These are phyloP conservation scores for Alternaria sp. DNA, from an alignment of 2,329 filamentous ascomycete species.

Conservation along the genomic window DNA sequence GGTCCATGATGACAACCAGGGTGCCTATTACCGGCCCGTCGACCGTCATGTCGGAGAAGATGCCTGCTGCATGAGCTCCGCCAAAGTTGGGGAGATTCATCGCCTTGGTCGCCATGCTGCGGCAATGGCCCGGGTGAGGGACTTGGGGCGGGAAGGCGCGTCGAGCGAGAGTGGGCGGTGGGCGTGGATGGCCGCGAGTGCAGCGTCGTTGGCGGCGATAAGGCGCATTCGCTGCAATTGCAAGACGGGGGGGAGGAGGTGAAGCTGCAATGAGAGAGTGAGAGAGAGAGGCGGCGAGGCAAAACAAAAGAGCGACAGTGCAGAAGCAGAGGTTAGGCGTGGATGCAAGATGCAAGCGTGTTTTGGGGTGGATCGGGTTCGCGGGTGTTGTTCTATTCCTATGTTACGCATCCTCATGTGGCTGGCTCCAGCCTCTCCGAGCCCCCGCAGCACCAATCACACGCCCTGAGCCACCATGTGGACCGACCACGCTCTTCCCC, in stretches of 20 bases:
- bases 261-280: not conserved
- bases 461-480: constrained; percentile 5
- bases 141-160: constrained; percentile 10
- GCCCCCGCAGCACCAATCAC: constrained; percentile 13
- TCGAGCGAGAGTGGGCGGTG: constrained; percentile 7
- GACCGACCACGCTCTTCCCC: constrained; percentile 11
- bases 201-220: constrained; percentile 22
- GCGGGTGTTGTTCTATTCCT: constrained; percentile 17
- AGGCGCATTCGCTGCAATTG: constrained; percentile 36
- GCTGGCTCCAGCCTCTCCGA: constrained; percentile 33
- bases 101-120: constrained; percentile 49
- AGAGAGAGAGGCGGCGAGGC: constrained; percentile 7
- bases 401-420: constrained; percentile 24
- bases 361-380: constrained; percentile 12
- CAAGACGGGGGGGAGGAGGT: not conserved
- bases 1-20: constrained; percentile 88
- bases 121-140: not conserved
- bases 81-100: constrained; percentile 51
- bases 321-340: constrained; percentile 15
- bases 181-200: constrained; percentile 20
- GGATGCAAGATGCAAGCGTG: constrained; percentile 6
- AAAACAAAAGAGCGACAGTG: constrained; percentile 31
- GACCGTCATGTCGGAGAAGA: constrained; percentile 91
- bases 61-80: constrained; percentile 83
- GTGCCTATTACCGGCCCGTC: constrained; percentile 95